These are phyloP conservation scores for Parastagonospora nodorum DNA, from an alignment of 2,329 filamentous ascomycete species.

Conservation along the genomic window DNA sequence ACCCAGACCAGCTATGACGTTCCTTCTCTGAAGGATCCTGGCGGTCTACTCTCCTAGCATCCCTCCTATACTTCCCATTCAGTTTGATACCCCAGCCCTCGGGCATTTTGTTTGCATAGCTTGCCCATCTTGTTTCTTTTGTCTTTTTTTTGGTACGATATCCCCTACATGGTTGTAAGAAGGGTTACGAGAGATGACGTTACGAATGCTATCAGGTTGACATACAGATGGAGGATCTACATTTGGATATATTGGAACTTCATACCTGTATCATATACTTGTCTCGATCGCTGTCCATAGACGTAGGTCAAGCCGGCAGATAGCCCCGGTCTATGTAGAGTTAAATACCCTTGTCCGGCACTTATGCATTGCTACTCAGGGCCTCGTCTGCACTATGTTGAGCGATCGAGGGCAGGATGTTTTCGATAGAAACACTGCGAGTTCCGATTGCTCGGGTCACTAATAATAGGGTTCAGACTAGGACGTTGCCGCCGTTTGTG, in stretches of 20 bases:
- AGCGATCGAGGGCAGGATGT: not conserved
- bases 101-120: constrained; percentile 27
- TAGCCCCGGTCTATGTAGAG: constrained; percentile 8
- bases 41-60: constrained; percentile 34
- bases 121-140: constrained; percentile 16
- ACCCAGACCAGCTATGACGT: constrained; percentile 29
- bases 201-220: constrained; percentile 8
- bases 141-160: constrained; percentile 21
- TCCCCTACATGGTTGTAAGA: constrained; percentile 21
- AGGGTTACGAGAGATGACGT: constrained; percentile 14
- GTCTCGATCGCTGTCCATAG: not conserved
- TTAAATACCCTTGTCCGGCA: constrained; percentile 17
- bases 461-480: not conserved
- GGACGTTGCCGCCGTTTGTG: not conserved
- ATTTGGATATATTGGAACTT: constrained; percentile 1
- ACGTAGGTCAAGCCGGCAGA: constrained; percentile 18
- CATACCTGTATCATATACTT: not conserved
- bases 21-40: constrained; percentile 39
- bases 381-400: not conserved
- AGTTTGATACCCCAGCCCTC: constrained; percentile 42
- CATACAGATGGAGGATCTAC: not conserved
- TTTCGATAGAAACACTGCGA: not conserved
- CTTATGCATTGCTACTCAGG: constrained; percentile 1
- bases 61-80: constrained; percentile 17
- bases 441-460: not conserved